Conservation (phyloP, 2,329 filamentous ascomycete genomes). For the Pyricularia sp. region DNA sequence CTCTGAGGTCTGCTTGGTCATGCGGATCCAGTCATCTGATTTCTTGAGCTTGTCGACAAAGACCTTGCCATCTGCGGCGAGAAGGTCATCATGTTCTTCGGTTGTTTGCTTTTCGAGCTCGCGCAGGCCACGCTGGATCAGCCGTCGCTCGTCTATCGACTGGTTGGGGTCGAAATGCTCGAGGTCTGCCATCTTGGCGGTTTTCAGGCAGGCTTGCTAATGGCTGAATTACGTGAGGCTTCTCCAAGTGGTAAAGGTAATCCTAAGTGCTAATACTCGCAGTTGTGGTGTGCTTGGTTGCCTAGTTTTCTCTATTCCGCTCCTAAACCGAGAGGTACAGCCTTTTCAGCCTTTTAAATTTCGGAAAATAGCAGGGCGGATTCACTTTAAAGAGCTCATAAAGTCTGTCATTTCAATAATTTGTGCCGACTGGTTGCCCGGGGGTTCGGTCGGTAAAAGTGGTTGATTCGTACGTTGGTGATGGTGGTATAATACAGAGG, state of each 20-base stretch:
- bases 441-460: not conserved
- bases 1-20: constrained; percentile 81
- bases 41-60: constrained; percentile 56
- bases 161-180: constrained; percentile 76
- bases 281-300: not conserved
- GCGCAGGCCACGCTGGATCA: constrained; percentile 36
- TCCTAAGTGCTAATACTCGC: not conserved
- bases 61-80: constrained; percentile 55
- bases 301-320: not conserved
- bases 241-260: not conserved
- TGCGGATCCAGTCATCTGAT: constrained; percentile 54
- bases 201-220: not conserved
- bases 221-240: not conserved
- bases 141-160: constrained; percentile 61
- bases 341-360: not conserved
- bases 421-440: not conserved
- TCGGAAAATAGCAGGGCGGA: not conserved
- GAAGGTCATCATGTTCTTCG: constrained; percentile 59
- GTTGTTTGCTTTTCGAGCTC: constrained; percentile 46
- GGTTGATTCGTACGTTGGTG: not conserved
- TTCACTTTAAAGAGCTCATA: not conserved
- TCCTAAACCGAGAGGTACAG: not conserved
- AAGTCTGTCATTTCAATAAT: not conserved
- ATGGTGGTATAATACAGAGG: not conserved
- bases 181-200: constrained; percentile 4